phyloP scores from a whole-genome alignment of 768 basidiomycete genomes.

The Leccinum rimulosum region DNA sequence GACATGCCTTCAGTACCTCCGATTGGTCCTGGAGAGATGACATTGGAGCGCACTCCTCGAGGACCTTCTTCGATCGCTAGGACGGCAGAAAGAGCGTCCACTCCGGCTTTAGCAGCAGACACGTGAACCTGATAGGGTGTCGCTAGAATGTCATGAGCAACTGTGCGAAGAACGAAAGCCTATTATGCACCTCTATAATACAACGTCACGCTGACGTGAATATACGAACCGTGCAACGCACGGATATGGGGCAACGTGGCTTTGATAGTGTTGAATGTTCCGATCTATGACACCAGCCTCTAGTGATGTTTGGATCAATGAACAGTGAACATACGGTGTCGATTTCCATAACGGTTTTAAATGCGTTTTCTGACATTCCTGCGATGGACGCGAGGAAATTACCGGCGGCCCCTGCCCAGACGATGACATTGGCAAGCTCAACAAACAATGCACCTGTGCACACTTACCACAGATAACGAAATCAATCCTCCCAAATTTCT shows the following conservation, averaged over 20 bases:
- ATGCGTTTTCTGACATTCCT: constrained; percentile 40
- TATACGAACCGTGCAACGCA: constrained; percentile 72
- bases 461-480: constrained; percentile 88
- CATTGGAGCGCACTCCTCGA: constrained; percentile 87
- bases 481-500: constrained; percentile 83
- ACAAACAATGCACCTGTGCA: not conserved
- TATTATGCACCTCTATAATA: constrained; percentile 67
- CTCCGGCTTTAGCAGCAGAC: constrained; percentile 90
- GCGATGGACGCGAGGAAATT: constrained; percentile 92
- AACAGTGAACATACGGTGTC: constrained; percentile 62
- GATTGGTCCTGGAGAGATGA: constrained; percentile 83
- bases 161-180: not conserved
- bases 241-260: constrained; percentile 79
- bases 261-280: constrained; percentile 93
- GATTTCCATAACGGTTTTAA: constrained; percentile 90
- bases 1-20: constrained; percentile 71
- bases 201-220: constrained; percentile 86
- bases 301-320: not conserved
- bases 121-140: constrained; percentile 90
- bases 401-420: constrained; percentile 77
- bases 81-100: constrained; percentile 85
- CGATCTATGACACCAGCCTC: constrained; percentile 50
- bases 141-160: constrained; percentile 36
- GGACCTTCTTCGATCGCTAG: constrained; percentile 95
- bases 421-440: not conserved